Evolutionary conservation across 1,139 yeast genomes (phyloP), one percentile per base, ranked within the genome.

Genomic region (Yamadazyma sp.): DNA sequence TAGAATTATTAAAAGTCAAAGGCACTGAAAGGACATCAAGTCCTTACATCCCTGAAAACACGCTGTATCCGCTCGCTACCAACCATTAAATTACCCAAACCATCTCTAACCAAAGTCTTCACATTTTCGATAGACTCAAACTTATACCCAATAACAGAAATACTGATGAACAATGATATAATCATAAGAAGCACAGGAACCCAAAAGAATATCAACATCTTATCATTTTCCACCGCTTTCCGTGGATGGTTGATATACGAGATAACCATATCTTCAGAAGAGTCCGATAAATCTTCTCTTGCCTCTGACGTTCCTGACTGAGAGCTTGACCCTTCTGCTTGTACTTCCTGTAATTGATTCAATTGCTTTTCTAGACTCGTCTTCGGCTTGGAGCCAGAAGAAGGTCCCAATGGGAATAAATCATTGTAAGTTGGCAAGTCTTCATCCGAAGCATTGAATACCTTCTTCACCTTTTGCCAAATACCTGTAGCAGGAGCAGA

Each of bases 151-250:
- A 80, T 69, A 25, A 72, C 69, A 42, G 73, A 63, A 21, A 81
- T 61, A 53, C 66, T 61, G 31, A 80, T 61, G 54, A 80, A 72
- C 35, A 78, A 61, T 1, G 83, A 72, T 2, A 79, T 48, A 13
- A 80, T 69, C 32, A 73, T 45, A 21, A 84, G 53, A 59, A 85
- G 67, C 25, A 81, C 68, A 3, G 94, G 94, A 44, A 85, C 62
- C 97, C 97, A 89, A 73, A 89, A 89, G 56, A 88, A 86, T 42
- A 88, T 66, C 51, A 89, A 69, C 88, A 88, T 85, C 53, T 81
- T 85, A 59, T 89, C 97, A 53, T 88, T 85, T 51, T 79, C 80
- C 47, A 86, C 80, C 25, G 82, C 76, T 56, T 82, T 83, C 35
- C 82, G 65, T 6, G 75, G 73, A 53, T 77, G 80, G 53, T 76